A percentile compares a stretch with the other conserved stretches of the same genome.
These are phyloP conservation scores for Uncinocarpus reesii DNA, from an alignment of 2,329 filamentous ascomycete species.

Conservation along the genomic window DNA sequence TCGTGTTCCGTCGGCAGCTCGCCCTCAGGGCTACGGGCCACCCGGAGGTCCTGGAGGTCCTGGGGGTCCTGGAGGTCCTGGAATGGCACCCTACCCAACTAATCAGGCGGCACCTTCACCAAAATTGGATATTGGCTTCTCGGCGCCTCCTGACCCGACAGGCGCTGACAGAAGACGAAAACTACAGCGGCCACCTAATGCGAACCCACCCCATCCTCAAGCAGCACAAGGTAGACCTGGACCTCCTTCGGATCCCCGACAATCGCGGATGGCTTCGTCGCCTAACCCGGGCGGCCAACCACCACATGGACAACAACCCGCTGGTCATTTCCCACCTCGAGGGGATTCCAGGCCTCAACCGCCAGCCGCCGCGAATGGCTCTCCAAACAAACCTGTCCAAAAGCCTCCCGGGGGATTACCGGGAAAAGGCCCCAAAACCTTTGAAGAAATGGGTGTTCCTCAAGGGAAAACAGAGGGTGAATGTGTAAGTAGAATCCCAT, in stretches of 20 bases:
- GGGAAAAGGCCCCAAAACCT: slow-evolving; percentile 45
- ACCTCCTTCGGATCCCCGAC: slow-evolving; percentile 15
- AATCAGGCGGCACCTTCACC: slow-evolving; percentile 23
- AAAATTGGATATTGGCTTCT: slow-evolving; percentile 39
- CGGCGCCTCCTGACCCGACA: slow-evolving; percentile 36
- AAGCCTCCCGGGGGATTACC: slow-evolving; percentile 33
- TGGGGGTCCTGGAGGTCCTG: slow-evolving; percentile 25
- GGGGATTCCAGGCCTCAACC: slow-evolving; percentile 14
- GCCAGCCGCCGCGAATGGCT: slow-evolving; percentile 22
- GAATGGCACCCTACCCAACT: slow-evolving; percentile 18
- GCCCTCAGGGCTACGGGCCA: slow-evolving; percentile 28
- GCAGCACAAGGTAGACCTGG: slow-evolving; percentile 17
- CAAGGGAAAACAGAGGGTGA: slow-evolving; percentile 73
- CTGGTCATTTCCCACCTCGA: slow-evolving; percentile 13
- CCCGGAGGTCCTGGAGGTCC: slow-evolving; percentile 26
- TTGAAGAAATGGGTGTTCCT: slow-evolving; percentile 91
- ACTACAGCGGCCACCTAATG: slow-evolving; percentile 30
- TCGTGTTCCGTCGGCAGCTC: slow-evolving; percentile 22
- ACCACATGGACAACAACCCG: background rate
- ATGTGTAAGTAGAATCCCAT: slow-evolving; percentile 55
- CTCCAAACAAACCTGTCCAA: slow-evolving; percentile 16
- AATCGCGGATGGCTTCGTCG: slow-evolving; percentile 24
- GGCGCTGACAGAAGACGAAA: slow-evolving; percentile 32
- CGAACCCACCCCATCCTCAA: slow-evolving; percentile 2
- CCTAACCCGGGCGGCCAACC: slow-evolving; percentile 23